Percentiles rank a stretch among this genome's conserved stretches.
phyloP scores from a whole-genome alignment of 2,329 filamentous ascomycete species.

The Leptographium galeiforme region DNA sequence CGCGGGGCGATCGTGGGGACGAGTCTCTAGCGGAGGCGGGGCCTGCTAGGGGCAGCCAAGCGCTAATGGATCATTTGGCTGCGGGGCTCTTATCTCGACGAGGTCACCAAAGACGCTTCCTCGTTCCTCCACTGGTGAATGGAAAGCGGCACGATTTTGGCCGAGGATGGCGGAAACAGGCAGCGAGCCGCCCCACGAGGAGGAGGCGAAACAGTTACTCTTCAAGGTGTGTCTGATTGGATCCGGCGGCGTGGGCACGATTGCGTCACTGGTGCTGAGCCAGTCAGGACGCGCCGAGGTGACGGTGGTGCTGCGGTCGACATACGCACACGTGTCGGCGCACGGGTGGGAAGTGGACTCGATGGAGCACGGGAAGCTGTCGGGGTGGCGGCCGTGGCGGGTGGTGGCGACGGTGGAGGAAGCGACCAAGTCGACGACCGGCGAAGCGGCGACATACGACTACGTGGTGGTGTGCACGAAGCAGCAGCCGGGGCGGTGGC shows the following conservation, averaged over 20 bases:
- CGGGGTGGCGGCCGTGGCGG: conserved; percentile 6
- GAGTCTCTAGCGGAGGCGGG: no score
- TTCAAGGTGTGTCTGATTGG: conserved; percentile 9
- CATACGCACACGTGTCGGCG: conserved; percentile 5
- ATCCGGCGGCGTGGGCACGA: conserved; percentile 10
- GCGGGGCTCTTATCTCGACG: no score
- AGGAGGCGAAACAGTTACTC: no score
- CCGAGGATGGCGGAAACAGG: neutral
- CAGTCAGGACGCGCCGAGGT: conserved; percentile 8
- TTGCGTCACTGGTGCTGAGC: conserved; percentile 10
- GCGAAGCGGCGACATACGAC: conserved; percentile 1
- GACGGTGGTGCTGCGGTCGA: conserved; percentile 9
- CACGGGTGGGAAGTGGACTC: conserved; percentile 11
- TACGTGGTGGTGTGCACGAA: conserved; percentile 11
- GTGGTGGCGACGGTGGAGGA: conserved; percentile 5
- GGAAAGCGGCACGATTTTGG: neutral
- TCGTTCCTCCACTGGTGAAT: no score
- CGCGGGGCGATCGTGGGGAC: no score
- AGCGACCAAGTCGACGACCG: neutral
- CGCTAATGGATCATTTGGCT: neutral
- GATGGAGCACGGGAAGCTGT: conserved; percentile 8
- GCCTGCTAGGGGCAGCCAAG: no score
- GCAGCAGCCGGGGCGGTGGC: conserved; percentile 5
- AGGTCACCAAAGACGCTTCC: no score
- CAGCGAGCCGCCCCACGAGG: no score